Evolutionary conservation across 2,329 filamentous ascomycete species (phyloP).

Genomic region (Penicillium brevicompactum): DNA sequence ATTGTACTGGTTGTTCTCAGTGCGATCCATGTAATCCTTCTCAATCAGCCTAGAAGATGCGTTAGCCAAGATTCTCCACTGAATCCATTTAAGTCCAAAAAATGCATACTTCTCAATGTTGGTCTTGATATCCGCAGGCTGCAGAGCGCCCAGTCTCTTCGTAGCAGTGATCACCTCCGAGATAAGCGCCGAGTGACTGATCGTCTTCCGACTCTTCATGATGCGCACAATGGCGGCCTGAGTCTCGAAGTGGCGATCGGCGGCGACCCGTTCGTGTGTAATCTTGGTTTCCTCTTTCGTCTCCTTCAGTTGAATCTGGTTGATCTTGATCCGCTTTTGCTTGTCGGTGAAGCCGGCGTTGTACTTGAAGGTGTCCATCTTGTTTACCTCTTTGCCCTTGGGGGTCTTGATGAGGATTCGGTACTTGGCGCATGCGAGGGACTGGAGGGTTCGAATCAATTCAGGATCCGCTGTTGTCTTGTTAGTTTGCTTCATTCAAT

Average conservation of each 20-base stretch:
- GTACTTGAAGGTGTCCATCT: slow-evolving; percentile 80
- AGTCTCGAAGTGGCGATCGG: slow-evolving; percentile 92
- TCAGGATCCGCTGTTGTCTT: slow-evolving; percentile 64
- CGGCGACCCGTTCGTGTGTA: slow-evolving; percentile 85
- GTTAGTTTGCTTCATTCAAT: slow-evolving; percentile 24
- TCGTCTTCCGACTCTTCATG: slow-evolving; percentile 90
- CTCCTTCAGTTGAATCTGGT: slow-evolving; percentile 96
- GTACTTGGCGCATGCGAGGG: slow-evolving; percentile 86
- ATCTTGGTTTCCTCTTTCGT: slow-evolving; percentile 93
- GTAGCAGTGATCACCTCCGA: slow-evolving; percentile 92
- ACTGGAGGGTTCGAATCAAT: slow-evolving; percentile 88
- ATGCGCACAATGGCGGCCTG: slow-evolving; percentile 96
- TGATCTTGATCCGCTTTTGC: slow-evolving; percentile 94
- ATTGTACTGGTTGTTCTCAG: slow-evolving; percentile 67
- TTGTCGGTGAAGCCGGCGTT: slow-evolving; percentile 76
- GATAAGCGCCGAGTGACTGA: slow-evolving; percentile 83
- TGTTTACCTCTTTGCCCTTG: slow-evolving; percentile 76
- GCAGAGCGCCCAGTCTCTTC: slow-evolving; percentile 80
- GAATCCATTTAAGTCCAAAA: not conserved
- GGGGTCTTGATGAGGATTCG: slow-evolving; percentile 84
- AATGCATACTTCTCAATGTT: slow-evolving; percentile 85
- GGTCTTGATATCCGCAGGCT: slow-evolving; percentile 86
- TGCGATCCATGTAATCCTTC: slow-evolving; percentile 88
- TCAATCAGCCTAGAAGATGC: slow-evolving; percentile 71
- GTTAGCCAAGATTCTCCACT: not conserved